Evolutionary conservation across 768 basidiomycete genomes (phyloP).

Genomic region (Kwoniella mangroviensis): DNA sequence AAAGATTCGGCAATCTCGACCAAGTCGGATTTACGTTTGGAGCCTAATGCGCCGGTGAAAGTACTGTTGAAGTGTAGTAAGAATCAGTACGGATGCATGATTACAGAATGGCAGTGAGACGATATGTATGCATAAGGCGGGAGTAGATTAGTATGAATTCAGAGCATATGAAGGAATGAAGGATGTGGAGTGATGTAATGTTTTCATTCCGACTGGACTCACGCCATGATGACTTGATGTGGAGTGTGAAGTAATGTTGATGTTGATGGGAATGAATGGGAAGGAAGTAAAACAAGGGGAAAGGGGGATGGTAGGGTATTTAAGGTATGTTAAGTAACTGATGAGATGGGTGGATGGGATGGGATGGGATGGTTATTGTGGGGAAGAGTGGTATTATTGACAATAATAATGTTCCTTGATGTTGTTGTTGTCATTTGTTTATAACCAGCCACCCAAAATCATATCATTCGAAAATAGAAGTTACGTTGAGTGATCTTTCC

Average conservation of each 20-base stretch:
- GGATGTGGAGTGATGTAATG: neutral
- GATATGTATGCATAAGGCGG: neutral
- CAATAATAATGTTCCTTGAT: too few species aligned
- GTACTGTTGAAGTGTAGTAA: neutral
- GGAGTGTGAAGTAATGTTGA: neutral
- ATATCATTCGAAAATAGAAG: too few species aligned
- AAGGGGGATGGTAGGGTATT: slow-evolving; percentile 8
- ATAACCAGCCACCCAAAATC: slow-evolving; percentile 8
- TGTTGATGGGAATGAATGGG: neutral
- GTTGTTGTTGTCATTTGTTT: neutral
- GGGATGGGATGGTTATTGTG: neutral
- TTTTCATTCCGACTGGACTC: slow-evolving; percentile 1
- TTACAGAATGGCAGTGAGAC: neutral
- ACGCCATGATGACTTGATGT: slow-evolving; percentile 18
- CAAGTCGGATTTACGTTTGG: slow-evolving; percentile 45
- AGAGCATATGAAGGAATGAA: neutral
- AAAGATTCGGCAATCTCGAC: slow-evolving; percentile 47
- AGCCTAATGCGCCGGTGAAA: slow-evolving; percentile 36
- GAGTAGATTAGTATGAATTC: too few species aligned
- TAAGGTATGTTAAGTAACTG: neutral
- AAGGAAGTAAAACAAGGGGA: slow-evolving; percentile 3
- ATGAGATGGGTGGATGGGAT: slow-evolving; percentile 2
- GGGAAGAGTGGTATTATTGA: too few species aligned
- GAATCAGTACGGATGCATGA: neutral
- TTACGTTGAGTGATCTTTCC: slow-evolving; percentile 10